phyloP scores from a whole-genome alignment of 2,329 filamentous ascomycete genomes.

The Raffaelea deltoideospora region DNA sequence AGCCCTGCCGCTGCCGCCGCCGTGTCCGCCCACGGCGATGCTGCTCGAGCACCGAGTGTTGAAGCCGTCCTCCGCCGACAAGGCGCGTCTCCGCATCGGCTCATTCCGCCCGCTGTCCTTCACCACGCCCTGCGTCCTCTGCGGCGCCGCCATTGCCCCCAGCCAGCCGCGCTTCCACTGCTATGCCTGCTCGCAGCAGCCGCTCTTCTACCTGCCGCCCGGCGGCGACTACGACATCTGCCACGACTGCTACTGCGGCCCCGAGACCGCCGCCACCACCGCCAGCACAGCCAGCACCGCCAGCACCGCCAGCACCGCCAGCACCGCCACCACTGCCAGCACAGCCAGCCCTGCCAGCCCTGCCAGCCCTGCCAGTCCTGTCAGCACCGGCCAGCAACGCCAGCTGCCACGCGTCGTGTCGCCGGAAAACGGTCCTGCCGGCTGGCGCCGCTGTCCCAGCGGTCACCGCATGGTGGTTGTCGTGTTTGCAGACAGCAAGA shows the following conservation, averaged over 20 bases:
- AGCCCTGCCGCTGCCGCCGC: conserved; percentile 20
- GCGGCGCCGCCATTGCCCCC: conserved; percentile 55
- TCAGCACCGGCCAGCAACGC: no score
- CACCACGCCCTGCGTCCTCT: conserved; percentile 65
- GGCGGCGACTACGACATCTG: conserved; percentile 82
- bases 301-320: no score
- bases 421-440: conserved; percentile 65
- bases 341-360: no score
- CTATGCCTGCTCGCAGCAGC: conserved; percentile 41
- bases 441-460: conserved; percentile 69
- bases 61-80: conserved; percentile 31
- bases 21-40: conserved; percentile 28
- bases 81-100: conserved; percentile 27
- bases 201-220: conserved; percentile 28
- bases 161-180: conserved; percentile 65
- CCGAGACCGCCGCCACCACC: conserved; percentile 39
- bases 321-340: no score
- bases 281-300: conserved; percentile 50
- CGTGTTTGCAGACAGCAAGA: conserved; percentile 46
- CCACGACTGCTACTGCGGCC: conserved; percentile 73
- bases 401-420: no score
- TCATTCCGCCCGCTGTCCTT: conserved; percentile 56
- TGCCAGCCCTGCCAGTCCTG: no score
- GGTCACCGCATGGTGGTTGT: conserved; percentile 77
- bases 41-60: conserved; percentile 30